Evolutionary conservation across 2,329 filamentous ascomycete species (phyloP), one percentile per base, ranked within the genome.

Genomic region (Pseudomassariella vexata): DNA sequence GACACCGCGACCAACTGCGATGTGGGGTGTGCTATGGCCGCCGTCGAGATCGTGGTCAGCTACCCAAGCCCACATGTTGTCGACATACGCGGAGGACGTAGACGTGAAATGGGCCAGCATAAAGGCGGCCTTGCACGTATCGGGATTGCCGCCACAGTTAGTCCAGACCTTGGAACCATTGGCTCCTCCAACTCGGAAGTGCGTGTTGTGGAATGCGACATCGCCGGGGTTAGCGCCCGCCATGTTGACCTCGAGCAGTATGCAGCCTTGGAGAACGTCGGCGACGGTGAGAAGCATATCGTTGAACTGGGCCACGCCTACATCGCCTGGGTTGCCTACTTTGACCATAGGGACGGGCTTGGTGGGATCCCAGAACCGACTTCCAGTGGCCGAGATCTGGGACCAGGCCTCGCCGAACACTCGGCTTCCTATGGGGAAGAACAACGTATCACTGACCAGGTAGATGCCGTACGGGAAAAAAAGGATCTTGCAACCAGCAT

Each of bases 241-340:
- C 30, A 59, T 52, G 43, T 62, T 52, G 37, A 61, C 55, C 40
- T 57, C 53, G 11, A 84, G 63, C 11, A 85, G 56, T 6, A 81
- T 69, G 5, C 78, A 75, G 19, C 79, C 76, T 6, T 71, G 62
- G 7, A 76, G 65, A 7, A 73, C 66, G 5, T 79, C 78, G 38
- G 68, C 63, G 2, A 78, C 79, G 38, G 71, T 70, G 26, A 85
- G 65, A 23, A 83, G 68, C 56, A 81, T 72, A 44, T 85, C 80
- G 3, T 70, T 71, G 59, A 76, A 74, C 49, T 85, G 77, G 6
- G 82, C 66, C 2, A 52, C 58, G 9, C 81, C 81, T 6, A 60
- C 57, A 15, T 83, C 73, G 5, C 77, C 76, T 2, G 62, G 47
- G 10, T 63, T 63, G 19, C 78, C 79, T 11, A 83, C 66, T 31